A percentile compares a stretch with the other conserved stretches of the same genome.
phyloP scores from a whole-genome alignment of 2,329 filamentous ascomycete species.

The Tolypocladium tropicale region DNA sequence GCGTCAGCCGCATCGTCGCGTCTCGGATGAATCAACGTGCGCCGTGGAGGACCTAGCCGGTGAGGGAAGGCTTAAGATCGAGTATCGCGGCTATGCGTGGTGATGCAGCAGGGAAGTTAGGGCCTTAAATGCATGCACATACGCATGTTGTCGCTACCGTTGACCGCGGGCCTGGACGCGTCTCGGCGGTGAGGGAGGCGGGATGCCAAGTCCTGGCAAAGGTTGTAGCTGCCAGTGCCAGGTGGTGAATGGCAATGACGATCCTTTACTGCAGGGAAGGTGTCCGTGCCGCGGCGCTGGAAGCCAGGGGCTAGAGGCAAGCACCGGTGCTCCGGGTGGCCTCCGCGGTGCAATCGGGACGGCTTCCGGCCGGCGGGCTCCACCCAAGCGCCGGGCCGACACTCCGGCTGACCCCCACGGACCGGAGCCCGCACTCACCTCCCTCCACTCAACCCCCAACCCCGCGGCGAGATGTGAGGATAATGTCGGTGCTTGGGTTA shows the following conservation, averaged over 20 bases:
- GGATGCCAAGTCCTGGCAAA: not conserved
- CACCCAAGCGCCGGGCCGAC: not conserved
- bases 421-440: not conserved
- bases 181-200: not conserved
- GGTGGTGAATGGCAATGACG: not conserved
- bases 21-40: not conserved
- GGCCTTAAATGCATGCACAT: not conserved
- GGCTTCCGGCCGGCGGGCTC: not conserved
- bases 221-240: not conserved
- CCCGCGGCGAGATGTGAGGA: too few species aligned
- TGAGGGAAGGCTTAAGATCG: not conserved
- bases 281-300: not conserved
- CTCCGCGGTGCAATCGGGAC: conserved; percentile 1
- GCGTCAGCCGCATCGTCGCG: not conserved
- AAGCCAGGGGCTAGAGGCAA: not conserved
- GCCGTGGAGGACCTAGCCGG: not conserved
- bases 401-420: not conserved
- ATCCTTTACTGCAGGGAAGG: not conserved
- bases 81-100: not conserved
- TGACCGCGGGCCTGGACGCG: not conserved
- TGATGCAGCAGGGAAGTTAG: not conserved
- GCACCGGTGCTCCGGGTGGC: not conserved
- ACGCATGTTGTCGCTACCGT: not conserved
- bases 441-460: not conserved
- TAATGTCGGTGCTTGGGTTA: not conserved